Evolutionary conservation across 1,284 basidiomycete species (phyloP).

Genomic region (Pseudozyma pruni): DNA sequence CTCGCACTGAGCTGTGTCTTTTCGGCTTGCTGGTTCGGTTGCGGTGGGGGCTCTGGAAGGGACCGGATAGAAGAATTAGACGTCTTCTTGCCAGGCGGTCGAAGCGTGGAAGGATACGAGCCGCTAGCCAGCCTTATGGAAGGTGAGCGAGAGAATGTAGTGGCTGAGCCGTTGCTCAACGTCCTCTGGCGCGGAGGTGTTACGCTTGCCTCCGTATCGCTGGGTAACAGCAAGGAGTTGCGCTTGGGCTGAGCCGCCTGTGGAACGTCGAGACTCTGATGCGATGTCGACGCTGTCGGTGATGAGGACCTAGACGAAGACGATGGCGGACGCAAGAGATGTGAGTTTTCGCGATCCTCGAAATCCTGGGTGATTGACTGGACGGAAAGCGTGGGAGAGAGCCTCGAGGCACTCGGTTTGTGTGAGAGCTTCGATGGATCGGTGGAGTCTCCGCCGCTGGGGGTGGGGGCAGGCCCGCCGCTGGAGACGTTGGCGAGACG

Average conservation of each 20-base stretch:
- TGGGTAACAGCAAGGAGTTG: constrained; percentile 22
- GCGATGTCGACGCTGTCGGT: neutral
- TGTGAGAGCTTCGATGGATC: constrained; percentile 1
- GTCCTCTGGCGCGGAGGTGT: constrained; percentile 34
- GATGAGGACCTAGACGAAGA: constrained; percentile 18
- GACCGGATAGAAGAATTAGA: constrained; percentile 37
- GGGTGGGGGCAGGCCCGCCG: constrained; percentile 7
- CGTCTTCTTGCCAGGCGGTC: constrained; percentile 26
- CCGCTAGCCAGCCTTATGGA: constrained; percentile 44
- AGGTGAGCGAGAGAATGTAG: constrained; percentile 31
- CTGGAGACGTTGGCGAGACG: constrained; percentile 20
- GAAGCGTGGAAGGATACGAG: constrained; percentile 41
- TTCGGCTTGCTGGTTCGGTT: neutral
- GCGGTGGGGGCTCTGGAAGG: constrained; percentile 25
- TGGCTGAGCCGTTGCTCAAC: constrained; percentile 24
- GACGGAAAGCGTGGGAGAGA: constrained; percentile 42
- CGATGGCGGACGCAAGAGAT: constrained; percentile 10
- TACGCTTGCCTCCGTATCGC: constrained; percentile 12
- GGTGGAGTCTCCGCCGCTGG: constrained; percentile 1
- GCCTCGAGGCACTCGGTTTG: constrained; percentile 11
- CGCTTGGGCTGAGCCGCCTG: constrained; percentile 9
- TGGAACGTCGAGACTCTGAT: constrained; percentile 2
- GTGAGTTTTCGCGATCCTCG: constrained; percentile 20
- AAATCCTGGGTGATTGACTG: constrained; percentile 37
- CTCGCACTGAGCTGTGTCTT: neutral